A percentile compares a stretch with the other conserved stretches of the same genome.
phyloP scores from a whole-genome alignment of 768 basidiomycete genomes.

The Multifurca ochricompacta region DNA sequence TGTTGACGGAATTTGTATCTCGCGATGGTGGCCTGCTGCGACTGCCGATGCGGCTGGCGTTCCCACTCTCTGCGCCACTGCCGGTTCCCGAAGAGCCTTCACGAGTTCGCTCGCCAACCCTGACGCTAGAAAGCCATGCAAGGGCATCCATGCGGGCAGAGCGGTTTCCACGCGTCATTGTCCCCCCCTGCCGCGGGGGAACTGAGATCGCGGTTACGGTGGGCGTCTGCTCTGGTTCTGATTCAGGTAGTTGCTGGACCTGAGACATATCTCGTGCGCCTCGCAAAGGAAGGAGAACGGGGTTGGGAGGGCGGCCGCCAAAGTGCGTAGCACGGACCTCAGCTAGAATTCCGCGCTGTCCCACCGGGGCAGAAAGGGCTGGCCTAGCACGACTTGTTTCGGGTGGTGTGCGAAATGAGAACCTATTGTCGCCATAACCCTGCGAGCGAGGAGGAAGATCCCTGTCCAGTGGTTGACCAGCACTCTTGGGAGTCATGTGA shows the following conservation, averaged over 20 bases:
- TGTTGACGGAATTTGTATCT: constrained; percentile 3
- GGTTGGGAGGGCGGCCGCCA: constrained; percentile 23
- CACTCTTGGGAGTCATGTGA: constrained; percentile 21
- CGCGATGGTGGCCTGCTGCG: constrained; percentile 28
- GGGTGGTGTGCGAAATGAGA: constrained; percentile 54
- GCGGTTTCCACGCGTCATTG: constrained; percentile 42
- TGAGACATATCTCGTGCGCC: not conserved
- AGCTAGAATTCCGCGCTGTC: constrained; percentile 57
- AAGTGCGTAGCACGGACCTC: constrained; percentile 53
- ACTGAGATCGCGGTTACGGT: constrained; percentile 16
- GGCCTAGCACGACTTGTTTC: constrained; percentile 20
- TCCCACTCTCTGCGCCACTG: constrained; percentile 42
- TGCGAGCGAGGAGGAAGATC: constrained; percentile 14
- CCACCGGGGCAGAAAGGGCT: constrained; percentile 56
- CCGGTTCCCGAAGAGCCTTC: constrained; percentile 51
- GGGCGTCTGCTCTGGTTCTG: constrained; percentile 21
- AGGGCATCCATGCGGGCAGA: constrained; percentile 54
- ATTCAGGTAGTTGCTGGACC: constrained; percentile 9
- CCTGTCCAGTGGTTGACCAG: constrained; percentile 22
- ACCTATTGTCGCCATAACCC: constrained; percentile 24
- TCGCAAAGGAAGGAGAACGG: constrained; percentile 25
- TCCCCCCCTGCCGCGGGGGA: constrained; percentile 23
- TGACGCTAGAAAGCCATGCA: constrained; percentile 68
- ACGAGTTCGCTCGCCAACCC: constrained; percentile 42
- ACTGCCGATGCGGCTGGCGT: constrained; percentile 39